phyloP scores from a whole-genome alignment of 2,329 filamentous ascomycete genomes.

The Monosporascus sp. region DNA sequence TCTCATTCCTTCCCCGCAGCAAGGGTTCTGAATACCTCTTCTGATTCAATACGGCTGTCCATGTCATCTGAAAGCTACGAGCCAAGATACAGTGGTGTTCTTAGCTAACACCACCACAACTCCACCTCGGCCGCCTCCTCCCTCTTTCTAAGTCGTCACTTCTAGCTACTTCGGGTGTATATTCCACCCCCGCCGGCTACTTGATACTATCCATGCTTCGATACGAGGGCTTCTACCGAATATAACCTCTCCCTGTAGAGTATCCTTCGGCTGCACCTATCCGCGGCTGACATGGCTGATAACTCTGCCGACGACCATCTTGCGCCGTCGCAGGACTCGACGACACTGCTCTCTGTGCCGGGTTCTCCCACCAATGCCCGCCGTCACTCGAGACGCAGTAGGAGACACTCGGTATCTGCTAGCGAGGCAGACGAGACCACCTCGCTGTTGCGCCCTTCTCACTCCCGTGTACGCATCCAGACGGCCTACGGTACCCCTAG shows the following conservation, averaged over 20 bases:
- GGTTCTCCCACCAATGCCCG: constrained; percentile 16
- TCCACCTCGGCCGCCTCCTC: no score
- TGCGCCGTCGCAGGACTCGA: constrained; percentile 11
- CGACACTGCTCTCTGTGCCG: constrained; percentile 9
- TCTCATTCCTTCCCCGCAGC: no score
- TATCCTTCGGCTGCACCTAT: not conserved
- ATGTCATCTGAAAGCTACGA: no score
- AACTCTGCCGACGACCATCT: constrained; percentile 8
- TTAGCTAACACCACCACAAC: no score
- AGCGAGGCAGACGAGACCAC: constrained; percentile 38
- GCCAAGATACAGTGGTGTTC: no score
- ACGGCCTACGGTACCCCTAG: constrained; percentile 21
- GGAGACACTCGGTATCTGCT: constrained; percentile 17
- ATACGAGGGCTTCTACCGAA: not conserved
- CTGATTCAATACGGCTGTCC: not conserved
- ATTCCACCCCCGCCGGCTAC: not conserved
- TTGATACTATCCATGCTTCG: not conserved
- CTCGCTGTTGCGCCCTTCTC: constrained; percentile 34
- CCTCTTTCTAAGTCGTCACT: no score
- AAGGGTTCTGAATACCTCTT: no score
- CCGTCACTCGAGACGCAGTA: constrained; percentile 15
- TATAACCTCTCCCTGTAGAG: not conserved
- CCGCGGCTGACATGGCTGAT: constrained; percentile 11
- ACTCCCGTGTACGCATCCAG: constrained; percentile 37
- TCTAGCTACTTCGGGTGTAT: no score